Base-by-base conservation (phyloP, 495 filamentous ascomycete genomes). In the Penicillium ochrochloron region DNA sequence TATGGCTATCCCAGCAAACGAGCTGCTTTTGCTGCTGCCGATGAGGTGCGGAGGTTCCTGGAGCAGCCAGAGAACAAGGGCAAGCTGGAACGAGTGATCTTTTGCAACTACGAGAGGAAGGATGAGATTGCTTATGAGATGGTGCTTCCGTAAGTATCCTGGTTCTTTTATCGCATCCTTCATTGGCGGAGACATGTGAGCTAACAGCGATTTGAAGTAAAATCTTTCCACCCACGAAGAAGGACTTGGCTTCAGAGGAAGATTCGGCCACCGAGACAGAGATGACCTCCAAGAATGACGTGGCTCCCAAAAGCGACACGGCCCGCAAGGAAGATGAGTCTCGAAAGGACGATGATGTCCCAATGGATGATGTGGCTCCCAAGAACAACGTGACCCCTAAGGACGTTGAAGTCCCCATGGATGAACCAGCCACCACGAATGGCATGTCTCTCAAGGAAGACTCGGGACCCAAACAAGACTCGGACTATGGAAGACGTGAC, bases 1-100 rank as follows among this genome's bases (percentile, higher is more conserved):
- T 98, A 96, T 73, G 92, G 93, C 8, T 99, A 96, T 72, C 94
- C 94, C 5, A 90, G 86, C 69, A 62, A 69, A 3, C 81, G 87
- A 34, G 95, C 94, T 15, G 92, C 92, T 1, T 69, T 77, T 23
- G 81, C 86, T 44, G 95, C 91, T 2, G 74, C 90, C 57, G 77
- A 82, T 37, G 87, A 91, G 12, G 89, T 96, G 19, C 86, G 89
- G 54, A 74, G 80, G 33, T 97, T 92, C 70, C 70, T 98, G 61
- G 85, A 88, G 21, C 73, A 80, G 19, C 75, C 83, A 15, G 75
- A 83, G 25, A 88, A 84, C 23, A 68, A 76, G 29, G 77, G 73
- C 56, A 76, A 76, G 69, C 74, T 97, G 57, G 86, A 92, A 21
- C 84, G 86, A 61, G 84, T 97, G 8, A 81, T 97, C 11, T 93